Base-by-base conservation (phyloP, 2,329 filamentous ascomycete species). In the Raffaelea albimanens region DNA sequence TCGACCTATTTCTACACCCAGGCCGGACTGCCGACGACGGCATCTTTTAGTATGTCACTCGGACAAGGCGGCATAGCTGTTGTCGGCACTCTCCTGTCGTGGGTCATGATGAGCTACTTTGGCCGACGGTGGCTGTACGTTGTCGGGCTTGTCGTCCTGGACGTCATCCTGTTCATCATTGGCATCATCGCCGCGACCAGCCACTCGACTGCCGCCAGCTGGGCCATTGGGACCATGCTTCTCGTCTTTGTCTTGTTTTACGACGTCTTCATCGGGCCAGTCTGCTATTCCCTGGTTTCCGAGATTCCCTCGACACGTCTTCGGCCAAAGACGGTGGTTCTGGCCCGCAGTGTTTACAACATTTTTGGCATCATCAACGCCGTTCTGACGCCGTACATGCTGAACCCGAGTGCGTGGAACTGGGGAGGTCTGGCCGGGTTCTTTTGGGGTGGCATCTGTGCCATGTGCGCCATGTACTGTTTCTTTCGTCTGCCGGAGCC, bases 61-160 rank as follows among this genome's bases (percentile, higher is more conserved):
- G 73, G 61, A 3, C 67, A 71, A 42, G 73, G 72, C 41, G 70
- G 66, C 3, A 62, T 78, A 4, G 73, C 71, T 11, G 70, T 74
- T 49, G 58, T 74, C 5, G 75, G 73, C 3, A 77, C 73, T 0
- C 62, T 70, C 1, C 61, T 65, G 1, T 75, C 73, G 2, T 78
- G 75, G 73, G 63, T 66, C 43, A 53, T 75, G 8, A 73, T 74
- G 67, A 57, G 60, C 38, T 60, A 44, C 19, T 65, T 75, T 43
- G 75, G 75, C 21, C 69, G 75, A 7, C 68, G 73, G 11, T 70
- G 61, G 3, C 67, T 78, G 34, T 38, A 13, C 11, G 20, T 41
- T 1, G 73, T 5, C 4, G 10, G 20, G 9, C 40, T 8, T 18
- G 11, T 49, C 21, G 40, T 59, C 4, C 57, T 58, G 65, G 58